Conservation (phyloP, 1,284 basidiomycete genomes). For the Trametes sp. region DNA sequence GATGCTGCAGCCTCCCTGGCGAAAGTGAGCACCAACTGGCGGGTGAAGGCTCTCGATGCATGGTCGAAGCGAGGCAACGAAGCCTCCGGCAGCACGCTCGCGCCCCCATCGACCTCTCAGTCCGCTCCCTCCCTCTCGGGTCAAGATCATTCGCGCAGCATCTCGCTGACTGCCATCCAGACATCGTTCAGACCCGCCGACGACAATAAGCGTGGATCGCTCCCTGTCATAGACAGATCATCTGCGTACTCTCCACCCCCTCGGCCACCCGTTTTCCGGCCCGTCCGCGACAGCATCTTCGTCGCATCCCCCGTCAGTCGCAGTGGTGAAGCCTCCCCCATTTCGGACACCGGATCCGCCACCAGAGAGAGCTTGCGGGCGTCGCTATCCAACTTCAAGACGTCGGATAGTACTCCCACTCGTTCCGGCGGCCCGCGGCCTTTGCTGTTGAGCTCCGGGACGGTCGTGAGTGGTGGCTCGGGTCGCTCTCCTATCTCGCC, state of each 20-base stretch:
- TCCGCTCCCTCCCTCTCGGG: constrained; percentile 22
- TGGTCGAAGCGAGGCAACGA: constrained; percentile 41
- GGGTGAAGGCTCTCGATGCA: constrained; percentile 59
- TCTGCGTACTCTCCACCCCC: constrained; percentile 60
- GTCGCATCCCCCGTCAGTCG: constrained; percentile 46
- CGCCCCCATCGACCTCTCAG: constrained; percentile 27
- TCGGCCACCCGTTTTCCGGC: constrained; percentile 63
- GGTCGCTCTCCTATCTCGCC: constrained; percentile 52
- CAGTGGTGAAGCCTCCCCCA: constrained; percentile 47
- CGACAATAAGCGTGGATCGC: constrained; percentile 47
- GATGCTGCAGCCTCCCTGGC: constrained; percentile 72
- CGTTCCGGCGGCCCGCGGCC: constrained; percentile 55
- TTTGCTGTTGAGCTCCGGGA: constrained; percentile 58
- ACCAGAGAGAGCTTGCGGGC: constrained; percentile 29
- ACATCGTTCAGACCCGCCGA: constrained; percentile 24
- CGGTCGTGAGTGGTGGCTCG: constrained; percentile 47
- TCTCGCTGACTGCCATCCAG: constrained; percentile 30
- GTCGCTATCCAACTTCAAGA: constrained; percentile 45
- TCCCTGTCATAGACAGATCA: constrained; percentile 50
- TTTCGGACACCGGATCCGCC: constrained; percentile 46
- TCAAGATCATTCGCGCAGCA: constrained; percentile 29
- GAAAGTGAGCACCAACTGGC: constrained; percentile 78
- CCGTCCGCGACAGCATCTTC: constrained; percentile 63
- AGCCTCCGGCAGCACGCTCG: constrained; percentile 16
- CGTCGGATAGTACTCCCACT: constrained; percentile 26